These are phyloP conservation scores for Phylloporus sp. DNA, from an alignment of 768 basidiomycete genomes.

Conservation along the genomic window DNA sequence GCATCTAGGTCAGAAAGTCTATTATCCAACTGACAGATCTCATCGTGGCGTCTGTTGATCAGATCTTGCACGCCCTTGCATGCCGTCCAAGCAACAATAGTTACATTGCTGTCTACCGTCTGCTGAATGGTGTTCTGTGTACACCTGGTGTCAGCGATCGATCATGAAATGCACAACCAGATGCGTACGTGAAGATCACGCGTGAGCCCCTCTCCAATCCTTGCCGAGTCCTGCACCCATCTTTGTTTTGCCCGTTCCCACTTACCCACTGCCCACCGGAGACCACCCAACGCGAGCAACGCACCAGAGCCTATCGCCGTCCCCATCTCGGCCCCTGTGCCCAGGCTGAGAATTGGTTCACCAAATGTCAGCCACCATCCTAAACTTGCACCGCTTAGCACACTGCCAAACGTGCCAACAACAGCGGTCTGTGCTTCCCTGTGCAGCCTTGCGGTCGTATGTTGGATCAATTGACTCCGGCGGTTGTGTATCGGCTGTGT, in stretches of 20 bases:
- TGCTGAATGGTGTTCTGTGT: conserved; percentile 43
- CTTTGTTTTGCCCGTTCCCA: conserved; percentile 66
- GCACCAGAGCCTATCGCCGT: conserved; percentile 60
- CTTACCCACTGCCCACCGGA: conserved; percentile 60
- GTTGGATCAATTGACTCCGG: conserved; percentile 47
- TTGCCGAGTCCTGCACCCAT: conserved; percentile 67
- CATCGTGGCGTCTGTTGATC: conserved; percentile 39
- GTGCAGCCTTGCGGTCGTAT: conserved; percentile 59
- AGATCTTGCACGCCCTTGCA: conserved; percentile 43
- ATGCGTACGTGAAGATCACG: conserved; percentile 58
- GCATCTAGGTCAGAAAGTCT: conserved; percentile 41
- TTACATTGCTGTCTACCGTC: conserved; percentile 51
- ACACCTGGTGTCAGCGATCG: conserved; percentile 3
- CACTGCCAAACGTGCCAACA: conserved; percentile 46
- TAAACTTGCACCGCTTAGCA: conserved; percentile 46
- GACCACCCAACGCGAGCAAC: conserved; percentile 43
- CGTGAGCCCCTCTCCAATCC: conserved; percentile 58
- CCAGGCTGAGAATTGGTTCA: conserved; percentile 37
- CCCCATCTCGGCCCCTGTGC: conserved; percentile 42
- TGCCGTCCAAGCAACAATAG: conserved; percentile 47
- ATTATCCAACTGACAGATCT: conserved; percentile 41
- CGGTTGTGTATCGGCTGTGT: conserved; percentile 49
- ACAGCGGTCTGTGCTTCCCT: conserved; percentile 58
- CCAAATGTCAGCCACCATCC: conserved; percentile 52
- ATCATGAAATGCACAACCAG: background rate